Evolutionary conservation across 129 eudicot genomes (phyloP), one percentile per base, ranked within the genome.

Genomic region (Lonicera japonica): DNA sequence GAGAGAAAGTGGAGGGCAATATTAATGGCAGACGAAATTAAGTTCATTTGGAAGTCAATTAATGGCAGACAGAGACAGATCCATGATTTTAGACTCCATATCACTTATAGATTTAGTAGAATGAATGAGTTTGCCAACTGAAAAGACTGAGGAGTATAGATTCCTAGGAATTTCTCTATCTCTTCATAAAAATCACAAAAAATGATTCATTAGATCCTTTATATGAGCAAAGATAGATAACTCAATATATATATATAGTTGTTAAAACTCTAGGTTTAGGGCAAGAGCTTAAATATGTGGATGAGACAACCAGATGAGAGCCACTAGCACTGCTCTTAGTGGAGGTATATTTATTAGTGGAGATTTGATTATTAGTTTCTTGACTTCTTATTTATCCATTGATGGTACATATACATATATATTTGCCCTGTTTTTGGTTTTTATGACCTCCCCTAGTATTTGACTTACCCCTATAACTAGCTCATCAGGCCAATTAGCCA

Each of bases 71-170:
- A 50, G 2, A 50, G 21, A 50, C 16, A 50, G 21, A n/a, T 50
- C 21, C 20, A 17, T 3, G 8, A 50, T 50, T 15, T 17, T 17
- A 50, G 21, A 11, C 55, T 50, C 21, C 21, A 50, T 50, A 5
- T 50, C 55, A 4, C 15, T 50, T 1, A 16, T 15, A 50, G 55
- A 50, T 50, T 50, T 50, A 5, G 55, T 1, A 14, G 21, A 50
- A 50, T 50, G 55, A 10, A 45, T 10, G 4, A 14, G 55, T 16
- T n/a, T 50, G 50, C 16, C 55, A 5, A 50, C 9, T 50, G 55
- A 50, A 41, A 41, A 61, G 66, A 40, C 24, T 41, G 66, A 39
- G 21, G 50, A 25, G 53, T 17, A 21, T 61, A 38, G 66, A 61
- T 61, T 61, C 66, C 19, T 61, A 20, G 54, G 36, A 39, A 45